Base-by-base conservation (phyloP, 225 moss, liverwort and hornwort genomes). In the Sphagnum contortum region DNA sequence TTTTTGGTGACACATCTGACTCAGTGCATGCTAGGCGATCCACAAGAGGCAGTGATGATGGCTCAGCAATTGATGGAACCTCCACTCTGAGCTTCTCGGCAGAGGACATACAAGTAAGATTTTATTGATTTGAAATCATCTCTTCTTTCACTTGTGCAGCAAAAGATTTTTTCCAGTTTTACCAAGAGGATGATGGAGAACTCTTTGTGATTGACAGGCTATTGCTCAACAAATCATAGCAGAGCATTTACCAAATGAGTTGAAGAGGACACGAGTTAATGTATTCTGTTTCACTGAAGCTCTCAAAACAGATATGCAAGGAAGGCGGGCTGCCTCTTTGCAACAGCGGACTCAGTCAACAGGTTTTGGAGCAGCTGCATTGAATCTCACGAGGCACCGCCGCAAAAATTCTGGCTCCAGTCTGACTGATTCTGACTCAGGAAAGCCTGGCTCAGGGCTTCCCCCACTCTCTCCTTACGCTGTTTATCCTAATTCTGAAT, bases 241-340 rank as follows among this genome's bases (percentile, higher is more conserved):
- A n/a, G 96, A 93, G 62, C 80, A 75, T 64, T 78, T 98, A 72
- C 77, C 88, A 59, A 59, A n/a, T 66, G 96, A 98, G 71, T 73
- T 98, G 65, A 85, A 79, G 77, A 87, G 93, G 69, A 89, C 90
- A 47, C 87, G 93, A 59, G 72, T 91, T 63, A 98, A 98, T 69
- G 77, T 90, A 4, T 80, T 93, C 55, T 98, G 96, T 63, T 98
- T 98, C 75, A 89, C 85, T n/a, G 87, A 93, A 69, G 75, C 76
- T 57, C 58, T 76, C 45, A 80, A 74, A 61, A 75, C 77, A 5
- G 76, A 79, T 53, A 65, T 66, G 46, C 74, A 76, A 59, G 87
- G 83, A 61, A 85, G 80, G 65, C 60, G 78, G 51, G 11, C 58
- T 48, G 12, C 51, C 4, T 55, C 65, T 59, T 62, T 67, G 60